Percentiles rank a stretch among this genome's conserved stretches.
phyloP scores from a whole-genome alignment of 805 yeast genomes.

The Helenozyma baotianmanensis region DNA sequence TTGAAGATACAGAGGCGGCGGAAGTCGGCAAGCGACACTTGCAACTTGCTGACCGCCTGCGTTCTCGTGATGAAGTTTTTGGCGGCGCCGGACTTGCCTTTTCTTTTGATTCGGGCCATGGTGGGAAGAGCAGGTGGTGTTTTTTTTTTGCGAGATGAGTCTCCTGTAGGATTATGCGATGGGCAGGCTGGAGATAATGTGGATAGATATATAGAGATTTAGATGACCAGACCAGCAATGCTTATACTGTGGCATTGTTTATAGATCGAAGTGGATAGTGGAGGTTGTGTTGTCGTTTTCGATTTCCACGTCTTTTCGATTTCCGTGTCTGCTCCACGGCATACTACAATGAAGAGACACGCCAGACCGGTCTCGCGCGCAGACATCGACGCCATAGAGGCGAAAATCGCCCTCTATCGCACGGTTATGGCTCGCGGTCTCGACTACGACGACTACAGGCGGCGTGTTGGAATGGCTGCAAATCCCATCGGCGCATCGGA shows the following conservation, averaged over 20 bases:
- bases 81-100: constrained; percentile 82
- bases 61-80: constrained; percentile 90
- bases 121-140: constrained; percentile 3
- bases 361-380: no score
- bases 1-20: constrained; percentile 95
- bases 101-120: constrained; percentile 74
- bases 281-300: no score
- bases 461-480: constrained; percentile 5
- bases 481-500: constrained; percentile 11
- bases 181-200: constrained; percentile 2
- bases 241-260: no score
- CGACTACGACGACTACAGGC: constrained; percentile 11
- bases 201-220: constrained; percentile 2
- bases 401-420: constrained; percentile 7
- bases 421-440: constrained; percentile 3
- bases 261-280: no score
- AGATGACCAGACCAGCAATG: no score
- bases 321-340: no score
- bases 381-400: constrained; percentile 8
- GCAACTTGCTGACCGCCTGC: constrained; percentile 88
- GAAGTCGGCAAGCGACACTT: constrained; percentile 93
- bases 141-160: constrained; percentile 2
- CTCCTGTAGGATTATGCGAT: not conserved
- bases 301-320: no score
- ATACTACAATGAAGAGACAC: no score